Evolutionary conservation across 345 rosid species (phyloP), one percentile per base, ranked within the genome.

Genomic region (Eucalyptus marginata): DNA sequence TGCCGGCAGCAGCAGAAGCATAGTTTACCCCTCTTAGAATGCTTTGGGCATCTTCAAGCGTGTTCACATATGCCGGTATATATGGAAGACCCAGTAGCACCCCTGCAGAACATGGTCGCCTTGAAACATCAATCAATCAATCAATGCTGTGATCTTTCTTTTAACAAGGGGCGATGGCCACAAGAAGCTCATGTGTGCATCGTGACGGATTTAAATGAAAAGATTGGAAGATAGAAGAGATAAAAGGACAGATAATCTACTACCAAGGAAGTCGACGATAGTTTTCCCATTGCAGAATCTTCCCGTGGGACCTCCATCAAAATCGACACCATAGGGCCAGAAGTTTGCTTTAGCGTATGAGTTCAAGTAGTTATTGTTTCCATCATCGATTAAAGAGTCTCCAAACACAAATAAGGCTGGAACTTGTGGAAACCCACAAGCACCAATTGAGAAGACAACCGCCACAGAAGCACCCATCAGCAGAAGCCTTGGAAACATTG

Each of bases 1-100:
- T 95, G 88, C 99, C 99, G 4, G 95, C 98, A 44, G 97, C 99
- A 4, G 99, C 99, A 13, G 99, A 97, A 10, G 98, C 99, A 85
- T 94, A 97, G 91, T 97, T 97, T 16, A 96, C 95, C 54, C 98
- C 97, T 33, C 89, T 89, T 40, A 92, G 91, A 59, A 95, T 90
- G 89, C 92, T 89, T 58, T 86, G 88, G 81, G 92, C 93, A 22
- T 90, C 91, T n/a, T 66, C 88, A 22, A 91, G 56, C 3, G 98
- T 93, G 14, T 88, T 91, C 24, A 91, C 91, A 83, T 87, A 93
- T 22, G 98, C 92, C 51, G 99, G 98, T 89, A 94, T 90, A 58
- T 88, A 90, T 7, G 99, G 98, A 80, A 97, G 91, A 81, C 95
- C 96, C 27, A 95, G 86, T 50, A 94, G 86, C 88, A 95, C 94